Evolutionary conservation across 805 yeast genomes (phyloP).

Genomic region (Candida arabinofermentans): DNA sequence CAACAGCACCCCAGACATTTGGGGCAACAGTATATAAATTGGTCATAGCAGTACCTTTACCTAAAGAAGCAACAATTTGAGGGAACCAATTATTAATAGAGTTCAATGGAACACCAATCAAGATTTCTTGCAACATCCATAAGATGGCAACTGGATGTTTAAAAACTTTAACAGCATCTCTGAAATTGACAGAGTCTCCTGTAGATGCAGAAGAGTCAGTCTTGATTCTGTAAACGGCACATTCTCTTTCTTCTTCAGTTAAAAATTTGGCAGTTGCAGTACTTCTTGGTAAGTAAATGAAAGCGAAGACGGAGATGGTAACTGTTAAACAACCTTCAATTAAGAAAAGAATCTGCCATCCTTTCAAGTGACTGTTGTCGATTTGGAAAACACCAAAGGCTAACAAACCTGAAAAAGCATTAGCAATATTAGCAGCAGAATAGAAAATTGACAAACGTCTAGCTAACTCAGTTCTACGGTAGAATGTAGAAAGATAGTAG

Average conservation of each 20-base stretch:
- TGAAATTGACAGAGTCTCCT: conserved; percentile 33
- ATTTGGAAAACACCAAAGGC: conserved; percentile 38
- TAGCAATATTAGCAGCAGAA: conserved; percentile 30
- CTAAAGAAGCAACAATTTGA: conserved; percentile 37
- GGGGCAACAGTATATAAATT: conserved; percentile 46
- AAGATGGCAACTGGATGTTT: conserved; percentile 40
- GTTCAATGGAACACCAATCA: conserved; percentile 46
- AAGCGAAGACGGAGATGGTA: conserved; percentile 31
- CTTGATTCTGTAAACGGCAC: conserved; percentile 36
- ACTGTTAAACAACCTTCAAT: conserved; percentile 43
- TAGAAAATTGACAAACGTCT: conserved; percentile 35
- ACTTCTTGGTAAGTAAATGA: conserved; percentile 35
- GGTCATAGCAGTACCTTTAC: conserved; percentile 38
- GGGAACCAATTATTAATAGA: conserved; percentile 50
- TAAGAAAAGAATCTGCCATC: conserved; percentile 47
- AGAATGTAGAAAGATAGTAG: conserved; percentile 34
- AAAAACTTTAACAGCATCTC: conserved; percentile 41
- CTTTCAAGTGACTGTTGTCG: conserved; percentile 31
- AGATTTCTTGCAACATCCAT: conserved; percentile 42
- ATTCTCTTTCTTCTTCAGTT: conserved; percentile 36
- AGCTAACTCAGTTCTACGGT: conserved; percentile 36
- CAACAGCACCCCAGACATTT: conserved; percentile 42
- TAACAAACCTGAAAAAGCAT: conserved; percentile 37
- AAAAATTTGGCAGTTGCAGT: conserved; percentile 35
- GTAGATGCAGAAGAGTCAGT: conserved; percentile 43